phyloP scores from a whole-genome alignment of 306 rosid species.

The Rosa multiflora region DNA sequence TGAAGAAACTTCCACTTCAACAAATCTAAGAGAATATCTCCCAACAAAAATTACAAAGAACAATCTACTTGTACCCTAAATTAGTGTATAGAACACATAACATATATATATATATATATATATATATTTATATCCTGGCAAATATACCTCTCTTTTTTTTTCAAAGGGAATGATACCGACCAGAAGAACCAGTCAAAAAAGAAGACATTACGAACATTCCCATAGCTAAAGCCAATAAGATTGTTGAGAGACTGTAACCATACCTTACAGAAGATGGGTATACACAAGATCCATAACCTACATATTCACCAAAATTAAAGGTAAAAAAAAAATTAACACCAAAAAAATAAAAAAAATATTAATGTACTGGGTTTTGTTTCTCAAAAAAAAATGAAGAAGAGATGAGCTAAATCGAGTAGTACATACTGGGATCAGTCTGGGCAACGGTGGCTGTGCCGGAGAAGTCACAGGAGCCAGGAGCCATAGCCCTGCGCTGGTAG shows the following conservation, averaged over 20 bases:
- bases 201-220: not conserved
- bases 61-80: not conserved
- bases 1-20: conserved; percentile 42
- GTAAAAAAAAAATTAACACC: not conserved
- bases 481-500: conserved; percentile 55
- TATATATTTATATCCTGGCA: not conserved
- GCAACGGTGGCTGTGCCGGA: conserved; percentile 77
- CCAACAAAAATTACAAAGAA: not conserved
- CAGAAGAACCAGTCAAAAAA: not conserved
- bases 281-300: conserved; percentile 98
- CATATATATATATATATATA: too few relatives aligned
- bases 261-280: conserved; percentile 85
- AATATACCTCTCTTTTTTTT: not conserved
- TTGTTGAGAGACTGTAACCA: not conserved
- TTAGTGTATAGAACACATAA: not conserved
- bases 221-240: not conserved
- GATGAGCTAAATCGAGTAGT: not conserved
- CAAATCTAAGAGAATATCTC: not conserved
- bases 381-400: not conserved
- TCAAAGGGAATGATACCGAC: not conserved
- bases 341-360: too few relatives aligned
- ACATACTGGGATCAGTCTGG: conserved; percentile 74
- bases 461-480: conserved; percentile 81
- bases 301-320: not conserved
- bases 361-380: not conserved